Evolutionary conservation across 345 rosid genomes (phyloP), one percentile per base, ranked within the genome.

Genomic region (Euphorbia pulcherrima): DNA sequence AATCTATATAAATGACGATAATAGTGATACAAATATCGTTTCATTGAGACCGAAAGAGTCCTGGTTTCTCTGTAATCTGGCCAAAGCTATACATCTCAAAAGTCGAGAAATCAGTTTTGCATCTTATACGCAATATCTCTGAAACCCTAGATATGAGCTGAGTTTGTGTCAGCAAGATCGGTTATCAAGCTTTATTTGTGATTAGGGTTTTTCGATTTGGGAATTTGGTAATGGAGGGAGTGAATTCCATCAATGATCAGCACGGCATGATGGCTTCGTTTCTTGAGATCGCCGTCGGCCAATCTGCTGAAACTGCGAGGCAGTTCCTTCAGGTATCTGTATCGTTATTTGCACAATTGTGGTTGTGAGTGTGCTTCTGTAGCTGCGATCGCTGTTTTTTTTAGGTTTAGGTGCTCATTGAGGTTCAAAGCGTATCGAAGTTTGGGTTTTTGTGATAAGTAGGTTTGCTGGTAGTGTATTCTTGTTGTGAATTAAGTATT

Each of bases 201-300:
- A 41, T 68, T 57, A 57, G 71, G 72, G 48, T 69, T 69, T 27
- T 59, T 24, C 50, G 30, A 30, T 69, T 47, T 30, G 40, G 41
- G 17, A 21, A 26, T 64, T 46, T 21, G 0, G 16, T 30, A 1
- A 75, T 71, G 75, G 80, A 72, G 27, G 62, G 47, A 67, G 39
- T 47, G 52, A 29, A 67, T 44, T 67, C 75, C 3, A 37, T 41
- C 23, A 72, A 16, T 58, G 76, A 94, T 59, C 67, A 84, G 82
- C 90, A 91, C 82, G 78, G 74, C 37, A 79, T 89, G 85, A 89
- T 94, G 76, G 80, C 97, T 73, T 94, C 97, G 65, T 94, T 94
- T 81, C 93, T 94, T 55, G 99, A 94, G 84, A 86, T 94, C 86
- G 97, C 99, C 46, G 96, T 87, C 12, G 99, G 97, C 56, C 96